A percentile compares a stretch with the other conserved stretches of the same genome.
Evolutionary conservation across 2,329 filamentous ascomycete species (phyloP).

Genomic region (Ceratocystis cacaofunesta): DNA sequence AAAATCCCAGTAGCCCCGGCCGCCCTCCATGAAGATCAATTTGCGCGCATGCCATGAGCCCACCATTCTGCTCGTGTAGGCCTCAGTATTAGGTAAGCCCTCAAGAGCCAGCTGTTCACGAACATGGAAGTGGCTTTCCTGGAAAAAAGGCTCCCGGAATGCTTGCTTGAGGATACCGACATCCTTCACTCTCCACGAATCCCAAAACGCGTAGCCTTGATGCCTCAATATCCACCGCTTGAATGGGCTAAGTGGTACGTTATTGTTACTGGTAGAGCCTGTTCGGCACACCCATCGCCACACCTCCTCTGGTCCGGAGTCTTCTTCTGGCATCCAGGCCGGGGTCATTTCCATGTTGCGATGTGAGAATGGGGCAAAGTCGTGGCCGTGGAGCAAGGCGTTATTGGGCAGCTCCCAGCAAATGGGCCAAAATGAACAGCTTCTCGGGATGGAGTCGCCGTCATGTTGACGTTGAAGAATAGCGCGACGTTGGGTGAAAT

Average conservation of each 20-base stretch:
- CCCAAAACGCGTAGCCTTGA: constrained; percentile 15
- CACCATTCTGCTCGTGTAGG: constrained; percentile 10
- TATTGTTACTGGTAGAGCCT: not conserved
- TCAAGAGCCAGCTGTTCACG: constrained; percentile 11
- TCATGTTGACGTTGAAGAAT: constrained; percentile 9
- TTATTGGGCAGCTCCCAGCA: not conserved
- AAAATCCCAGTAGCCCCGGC: constrained; percentile 16
- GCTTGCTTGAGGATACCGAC: not conserved
- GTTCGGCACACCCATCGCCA: constrained; percentile 13
- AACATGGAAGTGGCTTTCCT: constrained; percentile 10
- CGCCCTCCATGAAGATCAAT: constrained; percentile 11
- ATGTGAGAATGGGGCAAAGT: constrained; percentile 13
- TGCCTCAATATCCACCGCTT: constrained; percentile 11
- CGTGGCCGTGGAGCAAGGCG: constrained; percentile 7
- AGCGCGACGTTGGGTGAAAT: not conserved
- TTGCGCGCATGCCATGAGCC: constrained; percentile 13
- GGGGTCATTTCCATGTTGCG: not conserved
- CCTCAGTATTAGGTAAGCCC: not conserved
- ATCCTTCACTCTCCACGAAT: constrained; percentile 2
- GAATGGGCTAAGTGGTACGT: constrained; percentile 5
- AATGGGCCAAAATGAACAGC: constrained; percentile 11
- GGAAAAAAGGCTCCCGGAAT: constrained; percentile 1
- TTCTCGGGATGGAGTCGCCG: constrained; percentile 9
- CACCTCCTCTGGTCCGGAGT: constrained; percentile 8
- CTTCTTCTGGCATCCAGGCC: not conserved